Percentiles rank a stretch among this genome's conserved stretches.
phyloP scores from a whole-genome alignment of 2,329 filamentous ascomycete species.

The Chaetomium strumarium region DNA sequence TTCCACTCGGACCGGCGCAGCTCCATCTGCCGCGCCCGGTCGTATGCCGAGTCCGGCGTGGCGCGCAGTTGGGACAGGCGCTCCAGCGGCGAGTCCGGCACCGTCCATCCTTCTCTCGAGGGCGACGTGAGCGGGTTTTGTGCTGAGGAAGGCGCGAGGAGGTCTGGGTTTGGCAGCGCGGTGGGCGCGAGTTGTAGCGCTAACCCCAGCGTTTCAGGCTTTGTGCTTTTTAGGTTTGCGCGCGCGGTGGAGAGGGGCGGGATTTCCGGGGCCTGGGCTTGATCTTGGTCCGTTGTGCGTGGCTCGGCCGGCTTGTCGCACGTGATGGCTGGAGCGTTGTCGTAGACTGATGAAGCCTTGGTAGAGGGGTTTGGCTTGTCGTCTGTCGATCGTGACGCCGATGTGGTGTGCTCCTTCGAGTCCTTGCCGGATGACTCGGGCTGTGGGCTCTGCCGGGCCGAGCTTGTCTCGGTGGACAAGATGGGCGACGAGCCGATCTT shows the following conservation, averaged over 20 bases:
- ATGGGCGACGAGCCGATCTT: slow-evolving; percentile 2
- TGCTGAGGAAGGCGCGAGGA: background rate
- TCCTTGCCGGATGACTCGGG: slow-evolving; percentile 4
- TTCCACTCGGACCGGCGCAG: slow-evolving; percentile 20
- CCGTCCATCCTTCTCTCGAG: slow-evolving; percentile 5
- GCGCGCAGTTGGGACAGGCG: slow-evolving; percentile 19
- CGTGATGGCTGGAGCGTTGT: slow-evolving; percentile 5
- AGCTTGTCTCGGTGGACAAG: slow-evolving; percentile 5
- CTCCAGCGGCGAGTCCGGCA: slow-evolving; percentile 17
- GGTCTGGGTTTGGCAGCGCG: background rate
- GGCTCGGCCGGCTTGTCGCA: background rate
- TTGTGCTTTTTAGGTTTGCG: background rate
- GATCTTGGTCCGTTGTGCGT: background rate
- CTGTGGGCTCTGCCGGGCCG: slow-evolving; percentile 4
- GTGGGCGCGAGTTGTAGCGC: slow-evolving; percentile 3
- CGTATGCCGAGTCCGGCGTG: slow-evolving; percentile 21
- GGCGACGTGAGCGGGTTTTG: background rate
- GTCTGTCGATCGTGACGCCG: background rate
- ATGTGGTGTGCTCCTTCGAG: slow-evolving; percentile 1
- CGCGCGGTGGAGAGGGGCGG: slow-evolving; percentile 9
- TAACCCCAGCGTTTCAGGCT: slow-evolving; percentile 1
- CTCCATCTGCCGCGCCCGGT: slow-evolving; percentile 21
- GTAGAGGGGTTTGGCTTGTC: slow-evolving; percentile 10
- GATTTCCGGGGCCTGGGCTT: slow-evolving; percentile 5
- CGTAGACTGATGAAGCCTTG: slow-evolving; percentile 14